Base-by-base conservation (phyloP, 768 basidiomycete genomes). In the Tylopilus felleus region DNA sequence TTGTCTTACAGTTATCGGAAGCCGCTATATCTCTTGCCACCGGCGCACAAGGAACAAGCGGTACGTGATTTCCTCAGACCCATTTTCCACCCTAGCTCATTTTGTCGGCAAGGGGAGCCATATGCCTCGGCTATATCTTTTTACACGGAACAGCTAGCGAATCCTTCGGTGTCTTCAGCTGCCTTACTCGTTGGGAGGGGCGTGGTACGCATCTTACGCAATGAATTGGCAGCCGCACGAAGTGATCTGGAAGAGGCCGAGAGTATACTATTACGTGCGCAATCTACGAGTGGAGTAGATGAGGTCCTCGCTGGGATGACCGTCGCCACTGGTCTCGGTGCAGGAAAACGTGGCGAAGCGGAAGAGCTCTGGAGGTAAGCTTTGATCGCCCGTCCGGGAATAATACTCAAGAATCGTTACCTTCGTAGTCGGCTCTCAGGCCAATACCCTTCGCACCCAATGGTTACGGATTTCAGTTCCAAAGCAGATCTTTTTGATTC, bases 1-100 rank as follows among this genome's bases (percentile, higher is more conserved):
- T 93, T 17, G 80, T 98, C 35, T 75, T 98, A 19, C 93, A 96
- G 66, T 80, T 87, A 59, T 92, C 94, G 55, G 94, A 98, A 74
- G 87, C 93, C 14, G 83, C 79, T 21, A 84, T 92, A 53, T 83
- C 85, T 27, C 78, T 93, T 49, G 82, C 82, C 29, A 87, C 88
- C 5, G 88, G 87, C 9, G 84, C 82, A 57, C 89, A 90, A 60
- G 77, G 76, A 42, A 88, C 88, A 13, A 67, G 65, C 14, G 69
- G 67, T 53, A 25, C 19, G 58, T 49, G 65, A 65, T 74, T 29
- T 80, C 77, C 49, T 60, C 19, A 27, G 14, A 4, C 41, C 31
- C 31, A 5, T 8, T 16, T 16, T 22, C 19, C 23, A 22, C 1
- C n/a, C 14, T 25, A 16, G 27, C 43, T 53, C 14, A 56, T 31